These are phyloP conservation scores for Monosporascus sp. DNA, from an alignment of 2,329 filamentous ascomycete genomes.

Conservation along the genomic window DNA sequence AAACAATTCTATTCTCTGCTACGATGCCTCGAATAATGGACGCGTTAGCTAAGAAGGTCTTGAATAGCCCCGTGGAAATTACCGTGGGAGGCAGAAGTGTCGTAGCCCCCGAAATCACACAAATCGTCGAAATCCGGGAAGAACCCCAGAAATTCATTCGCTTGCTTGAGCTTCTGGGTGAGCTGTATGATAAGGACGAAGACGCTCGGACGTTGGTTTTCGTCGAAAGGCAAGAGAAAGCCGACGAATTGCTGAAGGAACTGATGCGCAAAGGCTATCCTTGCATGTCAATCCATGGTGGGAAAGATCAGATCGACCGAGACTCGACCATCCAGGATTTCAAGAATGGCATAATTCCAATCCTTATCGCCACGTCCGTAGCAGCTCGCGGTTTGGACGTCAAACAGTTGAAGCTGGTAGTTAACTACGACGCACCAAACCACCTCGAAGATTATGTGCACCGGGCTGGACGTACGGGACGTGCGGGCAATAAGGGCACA, in stretches of 20 bases:
- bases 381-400: conserved; percentile 93
- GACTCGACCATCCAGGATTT: conserved; percentile 91
- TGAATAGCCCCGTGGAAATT: conserved; percentile 83
- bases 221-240: conserved; percentile 86
- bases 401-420: conserved; percentile 89
- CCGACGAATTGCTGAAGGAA: conserved; percentile 73
- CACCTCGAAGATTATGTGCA: conserved; percentile 97
- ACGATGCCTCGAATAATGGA: conserved; percentile 95
- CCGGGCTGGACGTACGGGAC: conserved; percentile 85
- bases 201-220: conserved; percentile 88
- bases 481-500: conserved; percentile 89
- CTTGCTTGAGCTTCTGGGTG: conserved; percentile 78
- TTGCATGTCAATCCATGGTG: conserved; percentile 89
- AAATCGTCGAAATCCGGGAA: conserved; percentile 82
- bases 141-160: conserved; percentile 81
- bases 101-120: conserved; percentile 88
- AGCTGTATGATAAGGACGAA: conserved; percentile 80
- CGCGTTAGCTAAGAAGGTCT: conserved; percentile 79
- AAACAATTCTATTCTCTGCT: conserved; percentile 93
- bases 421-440: conserved; percentile 93
- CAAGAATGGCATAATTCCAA: conserved; percentile 83
- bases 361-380: conserved; percentile 91
- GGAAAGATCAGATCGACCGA: conserved; percentile 88
- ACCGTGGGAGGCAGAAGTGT: conserved; percentile 83
- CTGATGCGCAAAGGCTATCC: conserved; percentile 80